phyloP scores from a whole-genome alignment of 2,329 filamentous ascomycete genomes.

The Epichloe gansuensis region DNA sequence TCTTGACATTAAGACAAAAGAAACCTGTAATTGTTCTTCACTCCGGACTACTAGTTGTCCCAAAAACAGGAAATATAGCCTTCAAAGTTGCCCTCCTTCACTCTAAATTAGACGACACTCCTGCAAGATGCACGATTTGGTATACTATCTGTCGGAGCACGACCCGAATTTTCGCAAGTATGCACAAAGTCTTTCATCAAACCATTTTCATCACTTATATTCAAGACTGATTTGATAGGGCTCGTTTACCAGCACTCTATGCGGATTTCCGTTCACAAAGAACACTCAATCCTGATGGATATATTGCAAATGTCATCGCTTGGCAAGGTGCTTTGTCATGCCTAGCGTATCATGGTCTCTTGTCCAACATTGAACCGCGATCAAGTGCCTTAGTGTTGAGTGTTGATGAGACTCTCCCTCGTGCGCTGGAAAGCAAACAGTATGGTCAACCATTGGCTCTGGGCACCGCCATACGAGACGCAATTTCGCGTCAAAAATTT shows the following conservation, averaged over 20 bases:
- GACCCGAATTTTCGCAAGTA: conserved; percentile 51
- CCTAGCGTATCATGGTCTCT: conserved; percentile 50
- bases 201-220: background rate
- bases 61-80: background rate
- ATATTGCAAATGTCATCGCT: conserved; percentile 63
- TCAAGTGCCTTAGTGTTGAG: conserved; percentile 40
- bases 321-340: conserved; percentile 67
- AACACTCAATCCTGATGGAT: conserved; percentile 74
- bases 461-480: conserved; percentile 65
- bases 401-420: conserved; percentile 51
- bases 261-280: conserved; percentile 71
- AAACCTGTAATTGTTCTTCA: too few species aligned
- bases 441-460: conserved; percentile 74
- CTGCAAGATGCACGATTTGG: conserved; percentile 48
- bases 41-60: background rate
- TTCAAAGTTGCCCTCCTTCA: background rate
- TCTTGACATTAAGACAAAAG: too few species aligned
- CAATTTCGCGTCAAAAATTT: conserved; percentile 55
- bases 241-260: conserved; percentile 74
- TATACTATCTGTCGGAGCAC: conserved; percentile 50
- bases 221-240: conserved; percentile 31
- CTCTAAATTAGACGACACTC: background rate
- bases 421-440: conserved; percentile 61
- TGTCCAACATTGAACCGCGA: conserved; percentile 27
- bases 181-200: background rate